Base-by-base conservation (phyloP, 495 filamentous ascomycete species). In the Parachaetomium inaequale region DNA sequence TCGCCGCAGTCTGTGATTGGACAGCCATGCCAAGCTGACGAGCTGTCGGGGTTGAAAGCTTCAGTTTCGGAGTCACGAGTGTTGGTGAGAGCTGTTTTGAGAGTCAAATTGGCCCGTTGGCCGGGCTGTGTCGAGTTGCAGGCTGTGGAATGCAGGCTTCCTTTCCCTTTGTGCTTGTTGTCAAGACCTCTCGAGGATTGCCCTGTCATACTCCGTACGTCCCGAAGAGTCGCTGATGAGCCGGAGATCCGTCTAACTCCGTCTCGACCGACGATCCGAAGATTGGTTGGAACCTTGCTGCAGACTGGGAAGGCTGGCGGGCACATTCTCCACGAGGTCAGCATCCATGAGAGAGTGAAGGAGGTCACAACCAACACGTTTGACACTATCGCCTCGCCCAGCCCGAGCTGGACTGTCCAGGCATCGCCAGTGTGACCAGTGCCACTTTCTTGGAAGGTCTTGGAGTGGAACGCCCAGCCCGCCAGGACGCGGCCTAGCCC, bases 401-500 rank as follows among this genome's bases (percentile, higher is more conserved):
- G n/a, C n/a, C n/a, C n/a, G n/a, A n/a, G n/a, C n/a, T n/a, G n/a
- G 36, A 40, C 36, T 23, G 26, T 45, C 25, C 3, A 1, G 7
- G 11, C 21, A 6, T 14, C 34, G 32, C 21, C 52, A 43, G 29
- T 50, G 60, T 63, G 60, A 57, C 60, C 53, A 51, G 53, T 42
- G 53, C 60, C 60, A 62, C 60, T 28, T 57, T 31, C 52, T 40
- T 50, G 51, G 45, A 43, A 52, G 45, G 40, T 50, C 52, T 23
- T 32, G 29, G 19, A 45, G 32, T 21, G 58, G 55, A 42, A 12
- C 28, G 58, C 58, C 63, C n/a, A 61, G 58, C 21, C 52, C 52
- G 63, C 63, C 58, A 65, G 47, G 63, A 61, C 38, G 58, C 51
- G 58, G 17, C 55, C 50, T 26, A 19, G 28, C 26, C 43, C 21